Percentiles rank a stretch among this genome's conserved stretches.
phyloP scores from a whole-genome alignment of 192 early-diverging fungal species.

The Gryganskiella cystojenkinii region DNA sequence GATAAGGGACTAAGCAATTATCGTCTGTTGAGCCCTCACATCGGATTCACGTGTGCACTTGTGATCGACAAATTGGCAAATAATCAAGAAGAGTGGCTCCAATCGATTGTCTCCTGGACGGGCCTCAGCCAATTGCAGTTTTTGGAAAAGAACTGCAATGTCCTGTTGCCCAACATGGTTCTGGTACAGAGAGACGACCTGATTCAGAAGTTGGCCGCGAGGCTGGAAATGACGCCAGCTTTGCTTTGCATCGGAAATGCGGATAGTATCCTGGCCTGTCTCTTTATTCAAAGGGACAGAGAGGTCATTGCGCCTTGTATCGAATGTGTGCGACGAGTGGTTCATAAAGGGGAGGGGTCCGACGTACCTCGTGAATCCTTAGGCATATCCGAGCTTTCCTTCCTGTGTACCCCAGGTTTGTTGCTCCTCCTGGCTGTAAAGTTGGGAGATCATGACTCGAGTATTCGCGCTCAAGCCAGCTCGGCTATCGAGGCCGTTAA shows the following conservation, averaged over 20 bases:
- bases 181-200: slow-evolving; percentile 10
- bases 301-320: slow-evolving; percentile 8
- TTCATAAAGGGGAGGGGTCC: slow-evolving; percentile 8
- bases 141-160: slow-evolving; percentile 14
- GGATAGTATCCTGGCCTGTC: slow-evolving; percentile 25
- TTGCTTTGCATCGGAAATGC: slow-evolving; percentile 28
- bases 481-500: slow-evolving; percentile 21
- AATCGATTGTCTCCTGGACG: slow-evolving; percentile 20
- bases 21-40: slow-evolving; percentile 21
- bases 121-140: slow-evolving; percentile 15
- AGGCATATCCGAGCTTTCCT: slow-evolving; percentile 10
- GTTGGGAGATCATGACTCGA: slow-evolving; percentile 22
- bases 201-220: slow-evolving; percentile 16
- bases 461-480: slow-evolving; percentile 7
- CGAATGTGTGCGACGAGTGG: slow-evolving; percentile 15
- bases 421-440: slow-evolving; percentile 26
- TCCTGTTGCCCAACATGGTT: slow-evolving; percentile 27
- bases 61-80: slow-evolving; percentile 22
- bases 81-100: slow-evolving; percentile 22
- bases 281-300: slow-evolving; percentile 14
- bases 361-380: not conserved
- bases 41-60: slow-evolving; percentile 11
- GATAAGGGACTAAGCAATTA: slow-evolving; percentile 17
- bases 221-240: not conserved
- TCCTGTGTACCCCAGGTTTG: slow-evolving; percentile 13